Percentiles rank a stretch among this genome's conserved stretches.
phyloP scores from a whole-genome alignment of 345 rosid genomes.

The Turnera subulata region DNA sequence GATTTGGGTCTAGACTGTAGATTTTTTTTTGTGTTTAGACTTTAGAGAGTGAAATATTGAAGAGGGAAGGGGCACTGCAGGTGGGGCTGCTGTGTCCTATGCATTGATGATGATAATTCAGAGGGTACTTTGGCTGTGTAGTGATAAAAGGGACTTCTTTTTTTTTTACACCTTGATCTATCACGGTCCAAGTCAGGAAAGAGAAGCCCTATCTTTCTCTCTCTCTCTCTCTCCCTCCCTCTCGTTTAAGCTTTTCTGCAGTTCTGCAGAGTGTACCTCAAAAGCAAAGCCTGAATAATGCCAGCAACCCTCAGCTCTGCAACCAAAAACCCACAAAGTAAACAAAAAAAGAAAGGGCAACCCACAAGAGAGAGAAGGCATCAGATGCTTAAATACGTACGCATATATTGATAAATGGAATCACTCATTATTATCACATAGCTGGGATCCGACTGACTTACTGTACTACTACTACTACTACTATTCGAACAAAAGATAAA shows the following conservation, averaged over 20 bases:
- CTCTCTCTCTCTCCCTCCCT: too few species aligned
- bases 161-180: constrained; percentile 48
- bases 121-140: constrained; percentile 41
- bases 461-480: not conserved
- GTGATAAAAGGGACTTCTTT: constrained; percentile 32
- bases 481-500: not conserved
- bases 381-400: constrained; percentile 10
- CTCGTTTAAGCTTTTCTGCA: constrained; percentile 52
- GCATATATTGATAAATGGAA: not conserved
- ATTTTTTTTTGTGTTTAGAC: too few species aligned
- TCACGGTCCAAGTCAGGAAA: constrained; percentile 82
- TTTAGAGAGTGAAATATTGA: constrained; percentile 11
- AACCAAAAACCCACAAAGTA: constrained; percentile 23
- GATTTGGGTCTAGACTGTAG: not conserved
- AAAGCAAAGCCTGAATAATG: constrained; percentile 60
- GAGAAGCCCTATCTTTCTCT: constrained; percentile 23
- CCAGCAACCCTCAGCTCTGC: constrained; percentile 44
- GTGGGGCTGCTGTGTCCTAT: constrained; percentile 45
- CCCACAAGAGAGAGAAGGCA: constrained; percentile 3
- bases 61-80: constrained; percentile 25
- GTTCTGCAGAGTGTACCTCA: constrained; percentile 38
- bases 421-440: not conserved
- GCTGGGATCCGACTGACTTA: constrained; percentile 3
- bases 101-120: constrained; percentile 58
- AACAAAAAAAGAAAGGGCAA: constrained; percentile 20